Percentiles rank a stretch among this genome's conserved stretches.
Conservation (phyloP, 1,284 basidiomycete species). For the Heterobasidion parviporum region DNA sequence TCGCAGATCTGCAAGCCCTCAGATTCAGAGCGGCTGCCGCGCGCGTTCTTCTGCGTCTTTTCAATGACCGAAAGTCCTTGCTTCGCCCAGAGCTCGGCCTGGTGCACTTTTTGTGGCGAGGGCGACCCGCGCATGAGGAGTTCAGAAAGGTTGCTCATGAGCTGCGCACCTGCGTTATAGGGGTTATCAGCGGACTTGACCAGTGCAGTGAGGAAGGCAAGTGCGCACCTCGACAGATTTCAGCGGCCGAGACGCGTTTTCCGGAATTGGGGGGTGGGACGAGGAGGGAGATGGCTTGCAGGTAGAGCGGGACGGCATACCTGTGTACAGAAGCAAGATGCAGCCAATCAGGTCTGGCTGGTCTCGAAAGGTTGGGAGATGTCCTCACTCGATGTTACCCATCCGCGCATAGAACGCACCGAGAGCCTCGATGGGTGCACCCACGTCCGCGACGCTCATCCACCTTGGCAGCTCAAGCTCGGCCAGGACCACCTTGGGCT, state of each 20-base stretch:
- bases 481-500: conserved; percentile 25
- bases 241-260: conserved; percentile 31
- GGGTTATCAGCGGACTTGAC: background rate
- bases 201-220: background rate
- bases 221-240: conserved; percentile 51
- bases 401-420: conserved; percentile 53
- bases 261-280: conserved; percentile 38
- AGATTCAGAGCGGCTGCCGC: conserved; percentile 1
- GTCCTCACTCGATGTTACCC: conserved; percentile 53
- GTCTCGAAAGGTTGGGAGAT: background rate
- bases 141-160: conserved; percentile 64
- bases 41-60: conserved; percentile 23
- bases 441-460: conserved; percentile 53
- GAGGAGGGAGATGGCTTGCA: conserved; percentile 58
- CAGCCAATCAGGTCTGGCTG: background rate
- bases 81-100: conserved; percentile 56
- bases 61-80: conserved; percentile 44
- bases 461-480: conserved; percentile 56
- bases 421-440: conserved; percentile 62
- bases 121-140: conserved; percentile 42
- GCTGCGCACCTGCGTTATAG: conserved; percentile 47
- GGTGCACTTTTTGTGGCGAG: conserved; percentile 35
- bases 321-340: conserved; percentile 33
- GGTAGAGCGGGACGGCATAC: conserved; percentile 57
- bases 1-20: conserved; percentile 37